Conservation (phyloP, 805 yeast species). For the Phaffomyces opuntiae region DNA sequence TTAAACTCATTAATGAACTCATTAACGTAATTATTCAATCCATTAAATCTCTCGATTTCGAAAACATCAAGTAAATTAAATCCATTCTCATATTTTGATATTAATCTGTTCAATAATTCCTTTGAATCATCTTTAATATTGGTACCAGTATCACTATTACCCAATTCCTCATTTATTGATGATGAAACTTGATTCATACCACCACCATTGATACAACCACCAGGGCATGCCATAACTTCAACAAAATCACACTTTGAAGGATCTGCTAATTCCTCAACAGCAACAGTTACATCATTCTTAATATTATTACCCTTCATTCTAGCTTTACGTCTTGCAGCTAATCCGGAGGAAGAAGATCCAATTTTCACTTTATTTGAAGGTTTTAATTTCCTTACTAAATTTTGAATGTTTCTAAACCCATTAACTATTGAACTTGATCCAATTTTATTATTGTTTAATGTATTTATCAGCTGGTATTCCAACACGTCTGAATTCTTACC, state of each 20-base stretch:
- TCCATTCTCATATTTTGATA: constrained; percentile 26
- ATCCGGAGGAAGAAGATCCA: constrained; percentile 14
- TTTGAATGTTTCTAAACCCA: constrained; percentile 93
- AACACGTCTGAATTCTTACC: constrained; percentile 71
- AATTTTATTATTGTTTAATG: constrained; percentile 30
- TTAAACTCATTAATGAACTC: constrained; percentile 27
- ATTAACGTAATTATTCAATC: constrained; percentile 27
- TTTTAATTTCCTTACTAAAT: constrained; percentile 71
- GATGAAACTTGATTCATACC: constrained; percentile 46
- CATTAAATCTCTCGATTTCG: constrained; percentile 1
- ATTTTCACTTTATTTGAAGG: constrained; percentile 21
- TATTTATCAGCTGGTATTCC: constrained; percentile 53
- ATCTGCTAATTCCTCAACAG: constrained; percentile 36
- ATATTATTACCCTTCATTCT: constrained; percentile 4
- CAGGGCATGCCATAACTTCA: constrained; percentile 98
- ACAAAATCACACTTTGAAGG: constrained; percentile 70
- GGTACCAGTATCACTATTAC: not conserved
- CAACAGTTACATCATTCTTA: not conserved
- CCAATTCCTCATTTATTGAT: not conserved
- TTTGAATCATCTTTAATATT: constrained; percentile 17
- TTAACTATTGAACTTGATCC: constrained; percentile 64
- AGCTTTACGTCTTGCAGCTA: constrained; percentile 21
- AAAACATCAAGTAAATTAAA: constrained; percentile 29
- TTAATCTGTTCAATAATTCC: constrained; percentile 19
- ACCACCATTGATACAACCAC: constrained; percentile 96